Evolutionary conservation across 2,329 filamentous ascomycete species (phyloP), one percentile per base, ranked within the genome.

Genomic region (Venturia aucupariae): DNA sequence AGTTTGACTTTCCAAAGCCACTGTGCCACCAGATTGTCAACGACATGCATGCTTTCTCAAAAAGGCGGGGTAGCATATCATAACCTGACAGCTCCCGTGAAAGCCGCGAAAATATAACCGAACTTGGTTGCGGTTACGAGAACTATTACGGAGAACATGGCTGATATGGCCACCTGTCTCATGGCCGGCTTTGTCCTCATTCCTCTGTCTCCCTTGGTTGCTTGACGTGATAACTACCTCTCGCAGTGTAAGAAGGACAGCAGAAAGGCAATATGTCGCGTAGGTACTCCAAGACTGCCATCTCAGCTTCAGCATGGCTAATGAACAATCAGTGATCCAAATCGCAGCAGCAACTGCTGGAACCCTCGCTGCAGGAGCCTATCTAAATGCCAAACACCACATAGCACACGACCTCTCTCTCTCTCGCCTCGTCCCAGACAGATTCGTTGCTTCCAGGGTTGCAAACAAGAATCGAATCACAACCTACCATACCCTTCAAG

Each of bases 351-450:
- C 72, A 39, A 71, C 71, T 3, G 70, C 71, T 48, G 70, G 68
- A 11, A 69, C 71, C 11, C 71, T 71, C 44, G 72, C 71, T 32
- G 42, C 73, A 13, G 70, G 71, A 15, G 73, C 73, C 35, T 76
- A 76, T 66, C 65, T 75, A 19, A 74, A 76, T 62, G 73, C 74
- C 11, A 75, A 74, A 67, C 69, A 69, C 66, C 73, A 66, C 27
- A 22, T 60, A 27, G 38, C 55, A 15, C 62, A 57, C 24, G 65
- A 57, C 27, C 54, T 60, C 22, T 62, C 61, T 30, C 61, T 62
- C 15, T 8, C 46, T 27, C 54, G 39, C n/a, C 38, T 60, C 19
- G 11, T 46, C 13, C 32, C 39, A 30, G 27, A 46, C 30, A 41
- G 27, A 7, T 44, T 38, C 38, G 44, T 60, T n/a, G 41, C 59